These are phyloP conservation scores for Obelidium mucronatum DNA, from an alignment of 192 early-diverging fungal species.

Conservation along the genomic window DNA sequence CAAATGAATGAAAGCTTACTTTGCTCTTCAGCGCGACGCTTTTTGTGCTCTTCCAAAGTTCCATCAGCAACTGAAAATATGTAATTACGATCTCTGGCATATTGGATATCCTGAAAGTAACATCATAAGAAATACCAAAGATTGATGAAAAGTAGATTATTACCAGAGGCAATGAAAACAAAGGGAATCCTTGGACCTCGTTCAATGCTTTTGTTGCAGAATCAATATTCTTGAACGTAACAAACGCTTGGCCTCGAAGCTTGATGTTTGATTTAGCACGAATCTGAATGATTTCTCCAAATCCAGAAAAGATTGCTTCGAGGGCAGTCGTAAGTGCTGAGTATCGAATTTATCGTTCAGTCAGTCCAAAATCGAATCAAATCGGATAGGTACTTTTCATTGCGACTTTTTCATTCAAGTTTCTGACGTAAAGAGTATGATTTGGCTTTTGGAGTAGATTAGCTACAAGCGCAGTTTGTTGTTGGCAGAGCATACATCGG, in stretches of 20 bases:
- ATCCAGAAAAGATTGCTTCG: conserved; percentile 79
- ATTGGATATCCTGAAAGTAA: conserved; percentile 59
- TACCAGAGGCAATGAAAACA: conserved; percentile 88
- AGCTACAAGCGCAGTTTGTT: too few species aligned
- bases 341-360: neutral
- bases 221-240: conserved; percentile 79
- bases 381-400: conserved; percentile 68
- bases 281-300: conserved; percentile 85
- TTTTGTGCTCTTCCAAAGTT: conserved; percentile 70
- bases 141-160: neutral
- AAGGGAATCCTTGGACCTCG: conserved; percentile 83
- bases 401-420: conserved; percentile 74
- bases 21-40: conserved; percentile 66
- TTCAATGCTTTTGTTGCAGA: conserved; percentile 77
- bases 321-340: conserved; percentile 80
- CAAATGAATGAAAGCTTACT: conserved; percentile 49
- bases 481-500: too few species aligned
- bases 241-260: conserved; percentile 95
- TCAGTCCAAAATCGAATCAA: neutral
- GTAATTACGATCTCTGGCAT: conserved; percentile 50
- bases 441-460: too few species aligned
- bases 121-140: neutral
- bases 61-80: conserved; percentile 74
- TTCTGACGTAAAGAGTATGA: conserved; percentile 85
- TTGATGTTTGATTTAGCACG: conserved; percentile 78